Evolutionary conservation across 495 filamentous ascomycete genomes (phyloP), one percentile per base, ranked within the genome.

Genomic region (Penicillium coprophilum): DNA sequence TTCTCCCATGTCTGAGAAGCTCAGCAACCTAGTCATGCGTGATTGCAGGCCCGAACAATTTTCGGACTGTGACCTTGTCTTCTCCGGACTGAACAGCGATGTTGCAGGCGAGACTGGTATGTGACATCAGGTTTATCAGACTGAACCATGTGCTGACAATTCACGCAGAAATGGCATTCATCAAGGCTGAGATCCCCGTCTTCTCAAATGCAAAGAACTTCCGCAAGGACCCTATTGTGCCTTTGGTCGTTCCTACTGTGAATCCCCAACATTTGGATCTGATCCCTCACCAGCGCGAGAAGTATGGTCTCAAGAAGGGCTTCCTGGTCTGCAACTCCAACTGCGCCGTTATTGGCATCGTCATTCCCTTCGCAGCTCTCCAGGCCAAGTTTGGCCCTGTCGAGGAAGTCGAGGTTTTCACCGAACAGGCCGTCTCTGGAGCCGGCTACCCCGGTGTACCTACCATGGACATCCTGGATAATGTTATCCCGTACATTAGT

Each of bases 201-300:
- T 94, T 95, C 75, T 92, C 88, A 53, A 95, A 93, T 64, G 88
- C 90, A 6, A 94, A 94, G 78, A 93, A 93, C 80, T 87, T 91
- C 77, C 87, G 90, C 64, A 85, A 86, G 66, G 83, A 92, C 69
- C 88, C 89, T 17, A 76, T 88, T 34, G 88, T 91, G n/a, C 90
- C 91, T 4, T 81, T 95, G 59, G 85, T 95, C 50, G 89, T 95
- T 30, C 90, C 90, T 3, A 92, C 87, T 17, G 88, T 93, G 58
- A 94, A 93, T 74, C 81, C 89, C 12, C 70, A 79, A n/a, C 89
- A 94, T 69, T 76, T 94, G 61, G 79, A 85, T 67, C 72, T 92
- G 52, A 90, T 94, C 63, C 87, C 86, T 13, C 83, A 90, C 69
- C 89, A 94, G 73, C 80, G 85, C 41, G 77, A 80, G 63, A 75